Conservation (phyloP, 345 rosid genomes). For the Syzygium aqueum region DNA sequence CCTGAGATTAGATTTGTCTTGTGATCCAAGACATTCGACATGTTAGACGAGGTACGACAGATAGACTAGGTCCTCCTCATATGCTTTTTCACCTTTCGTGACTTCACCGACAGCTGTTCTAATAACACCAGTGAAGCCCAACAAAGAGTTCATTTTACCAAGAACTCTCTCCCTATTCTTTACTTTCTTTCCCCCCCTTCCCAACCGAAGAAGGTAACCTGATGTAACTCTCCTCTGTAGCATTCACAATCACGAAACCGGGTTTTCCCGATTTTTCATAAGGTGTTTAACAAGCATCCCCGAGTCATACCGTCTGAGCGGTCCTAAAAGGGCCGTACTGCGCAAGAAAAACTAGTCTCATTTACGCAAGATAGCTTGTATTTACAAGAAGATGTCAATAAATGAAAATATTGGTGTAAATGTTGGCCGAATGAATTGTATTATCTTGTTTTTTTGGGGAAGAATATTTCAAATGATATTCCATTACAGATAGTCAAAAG, state of each 20-base stretch:
- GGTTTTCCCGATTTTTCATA: background rate
- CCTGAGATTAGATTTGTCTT: background rate
- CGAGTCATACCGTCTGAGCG: background rate
- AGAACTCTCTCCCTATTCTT: background rate
- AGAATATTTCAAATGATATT: background rate
- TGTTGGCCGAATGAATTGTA: background rate
- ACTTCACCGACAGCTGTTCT: background rate
- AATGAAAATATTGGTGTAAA: background rate
- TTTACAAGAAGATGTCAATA: background rate
- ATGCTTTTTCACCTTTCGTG: background rate
- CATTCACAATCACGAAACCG: background rate
- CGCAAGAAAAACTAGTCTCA: background rate
- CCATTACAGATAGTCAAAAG: background rate
- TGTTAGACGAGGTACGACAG: background rate
- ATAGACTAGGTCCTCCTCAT: background rate
- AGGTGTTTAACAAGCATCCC: background rate
- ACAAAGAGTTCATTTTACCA: background rate
- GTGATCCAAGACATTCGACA: background rate
- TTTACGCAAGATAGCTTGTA: background rate
- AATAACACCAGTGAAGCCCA: background rate
- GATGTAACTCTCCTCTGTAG: background rate
- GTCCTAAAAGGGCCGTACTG: background rate
- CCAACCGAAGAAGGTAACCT: background rate
- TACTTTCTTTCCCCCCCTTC: background rate
- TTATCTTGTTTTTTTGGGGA: background rate